phyloP scores from a whole-genome alignment of 73 alveolate genomes.

The Tetrahymena thermophila region DNA sequence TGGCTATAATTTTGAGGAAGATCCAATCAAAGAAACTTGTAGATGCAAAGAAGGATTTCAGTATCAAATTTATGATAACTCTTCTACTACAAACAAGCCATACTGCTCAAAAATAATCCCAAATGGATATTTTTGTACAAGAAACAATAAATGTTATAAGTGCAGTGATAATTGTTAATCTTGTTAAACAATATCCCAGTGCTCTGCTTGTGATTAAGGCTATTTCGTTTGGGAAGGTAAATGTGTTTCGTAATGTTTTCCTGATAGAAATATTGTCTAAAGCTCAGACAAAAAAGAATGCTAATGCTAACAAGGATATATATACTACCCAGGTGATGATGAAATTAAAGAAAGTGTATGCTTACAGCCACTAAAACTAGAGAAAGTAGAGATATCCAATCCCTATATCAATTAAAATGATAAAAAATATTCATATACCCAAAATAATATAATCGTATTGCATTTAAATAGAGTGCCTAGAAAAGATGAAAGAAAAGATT shows the following conservation, averaged over 20 bases:
- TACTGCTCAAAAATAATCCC: not conserved
- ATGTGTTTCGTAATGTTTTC: not conserved
- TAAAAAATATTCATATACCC: not conserved
- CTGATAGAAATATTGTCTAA: not conserved
- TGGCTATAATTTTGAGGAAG: not conserved
- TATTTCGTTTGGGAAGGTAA: not conserved
- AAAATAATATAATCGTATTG: not conserved
- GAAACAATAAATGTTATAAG: not conserved
- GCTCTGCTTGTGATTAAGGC: not conserved
- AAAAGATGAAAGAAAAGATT: not conserved
- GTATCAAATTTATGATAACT: not conserved
- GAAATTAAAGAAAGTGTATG: not conserved
- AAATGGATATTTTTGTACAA: not conserved
- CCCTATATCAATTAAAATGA: not conserved
- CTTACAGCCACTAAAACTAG: not conserved
- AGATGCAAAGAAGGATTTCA: not conserved
- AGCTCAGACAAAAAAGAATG: not conserved
- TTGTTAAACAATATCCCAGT: not conserved
- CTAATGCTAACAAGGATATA: not conserved
- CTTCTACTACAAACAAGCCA: not conserved
- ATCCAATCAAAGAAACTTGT: not conserved
- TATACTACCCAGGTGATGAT: not conserved
- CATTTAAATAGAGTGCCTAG: not conserved
- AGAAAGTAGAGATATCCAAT: not conserved
- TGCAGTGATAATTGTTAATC: not conserved